phyloP scores from a whole-genome alignment of 192 early-diverging fungal genomes.

The Coemansia sp. region DNA sequence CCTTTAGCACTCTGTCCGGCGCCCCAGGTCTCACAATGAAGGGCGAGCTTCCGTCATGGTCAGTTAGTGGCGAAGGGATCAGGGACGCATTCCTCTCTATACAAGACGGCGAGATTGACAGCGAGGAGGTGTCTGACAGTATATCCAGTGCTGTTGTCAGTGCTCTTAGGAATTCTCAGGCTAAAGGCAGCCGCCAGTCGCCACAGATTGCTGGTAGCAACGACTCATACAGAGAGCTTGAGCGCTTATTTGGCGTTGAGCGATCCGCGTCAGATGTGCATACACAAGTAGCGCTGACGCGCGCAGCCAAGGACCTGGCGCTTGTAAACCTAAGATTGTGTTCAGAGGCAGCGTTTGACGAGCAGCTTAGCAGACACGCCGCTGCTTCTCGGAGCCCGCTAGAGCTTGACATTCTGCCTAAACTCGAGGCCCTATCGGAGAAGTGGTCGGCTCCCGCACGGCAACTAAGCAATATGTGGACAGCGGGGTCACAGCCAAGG shows the following conservation, averaged over 20 bases:
- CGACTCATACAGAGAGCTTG: slow-evolving; percentile 1
- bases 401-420: slow-evolving; percentile 1
- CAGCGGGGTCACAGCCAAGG: not conserved
- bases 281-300: not conserved
- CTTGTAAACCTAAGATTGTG: slow-evolving; percentile 12
- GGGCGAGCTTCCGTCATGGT: slow-evolving; percentile 25
- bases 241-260: not conserved
- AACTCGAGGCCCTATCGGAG: slow-evolving; percentile 2
- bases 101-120: not conserved
- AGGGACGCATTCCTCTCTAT: slow-evolving; percentile 9
- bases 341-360: not conserved
- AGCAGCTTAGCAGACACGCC: not conserved
- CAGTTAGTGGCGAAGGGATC: slow-evolving; percentile 8
- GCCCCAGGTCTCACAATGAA: not conserved
- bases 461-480: slow-evolving; percentile 19
- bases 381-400: not conserved
- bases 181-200: not conserved
- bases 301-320: slow-evolving; percentile 22
- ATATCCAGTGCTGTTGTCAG: not conserved
- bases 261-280: not conserved
- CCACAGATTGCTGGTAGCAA: not conserved
- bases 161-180: not conserved
- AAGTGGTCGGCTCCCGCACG: slow-evolving; percentile 7
- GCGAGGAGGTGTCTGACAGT: not conserved
- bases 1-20: not conserved